phyloP scores from a whole-genome alignment of 2,329 filamentous ascomycete genomes.

The Zopfia rhizophila region DNA sequence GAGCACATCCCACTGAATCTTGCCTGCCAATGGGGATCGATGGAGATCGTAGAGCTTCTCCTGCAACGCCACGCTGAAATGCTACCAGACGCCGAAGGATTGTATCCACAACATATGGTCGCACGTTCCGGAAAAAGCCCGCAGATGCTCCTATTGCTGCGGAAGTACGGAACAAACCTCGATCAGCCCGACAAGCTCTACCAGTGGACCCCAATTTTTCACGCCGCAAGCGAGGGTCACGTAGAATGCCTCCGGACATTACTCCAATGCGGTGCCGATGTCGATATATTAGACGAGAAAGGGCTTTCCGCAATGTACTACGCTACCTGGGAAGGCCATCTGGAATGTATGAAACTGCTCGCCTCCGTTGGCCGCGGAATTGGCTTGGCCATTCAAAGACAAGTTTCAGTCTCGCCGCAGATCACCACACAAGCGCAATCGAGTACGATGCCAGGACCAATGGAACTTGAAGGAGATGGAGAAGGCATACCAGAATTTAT shows the following conservation, averaged over 20 bases:
- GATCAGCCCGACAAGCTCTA: constrained; percentile 96
- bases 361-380: constrained; percentile 61
- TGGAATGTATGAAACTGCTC: constrained; percentile 92
- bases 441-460: constrained; percentile 51
- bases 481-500: constrained; percentile 94
- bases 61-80: constrained; percentile 83
- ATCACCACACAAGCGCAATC: constrained; percentile 50
- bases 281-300: constrained; percentile 89
- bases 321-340: constrained; percentile 95
- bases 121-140: constrained; percentile 87
- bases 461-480: constrained; percentile 74
- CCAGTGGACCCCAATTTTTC: constrained; percentile 95
- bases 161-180: constrained; percentile 87
- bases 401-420: constrained; percentile 55
- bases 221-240: constrained; percentile 96
- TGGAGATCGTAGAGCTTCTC: constrained; percentile 84
- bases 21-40: constrained; percentile 91
- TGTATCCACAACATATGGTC: constrained; percentile 97
- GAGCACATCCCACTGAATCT: constrained; percentile 96
- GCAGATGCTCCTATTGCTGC: constrained; percentile 80
- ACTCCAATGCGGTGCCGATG: constrained; percentile 80
- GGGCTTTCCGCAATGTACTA: constrained; percentile 96
- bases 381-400: constrained; percentile 44
- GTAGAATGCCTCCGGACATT: constrained; percentile 86
- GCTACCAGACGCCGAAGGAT: constrained; percentile 92